Percentiles rank a stretch among this genome's conserved stretches.
phyloP scores from a whole-genome alignment of 2,329 filamentous ascomycete genomes.

The Trichoderma citrinoviride region DNA sequence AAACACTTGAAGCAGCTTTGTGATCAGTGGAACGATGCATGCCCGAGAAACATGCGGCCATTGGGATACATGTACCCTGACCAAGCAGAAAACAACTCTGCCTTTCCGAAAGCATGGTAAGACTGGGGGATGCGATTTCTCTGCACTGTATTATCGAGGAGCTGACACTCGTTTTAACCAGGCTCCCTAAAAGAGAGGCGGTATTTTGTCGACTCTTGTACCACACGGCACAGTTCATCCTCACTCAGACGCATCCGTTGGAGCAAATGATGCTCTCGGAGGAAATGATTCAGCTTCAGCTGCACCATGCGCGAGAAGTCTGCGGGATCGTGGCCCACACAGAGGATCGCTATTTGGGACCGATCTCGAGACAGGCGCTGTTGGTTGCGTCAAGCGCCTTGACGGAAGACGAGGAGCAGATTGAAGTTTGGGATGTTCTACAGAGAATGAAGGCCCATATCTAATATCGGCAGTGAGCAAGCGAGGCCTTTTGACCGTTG shows the following conservation, averaged over 20 bases:
- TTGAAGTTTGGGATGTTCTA: conserved; percentile 85
- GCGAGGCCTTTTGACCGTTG: conserved; percentile 45
- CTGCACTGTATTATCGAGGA: not conserved
- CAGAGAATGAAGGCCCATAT: conserved; percentile 69
- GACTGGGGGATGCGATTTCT: conserved; percentile 29
- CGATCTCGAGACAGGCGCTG: conserved; percentile 74
- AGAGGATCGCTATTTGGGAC: conserved; percentile 75
- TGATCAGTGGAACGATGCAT: conserved; percentile 74
- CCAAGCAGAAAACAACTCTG: conserved; percentile 65
- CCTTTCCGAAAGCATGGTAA: conserved; percentile 84
- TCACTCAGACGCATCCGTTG: conserved; percentile 76
- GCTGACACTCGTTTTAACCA: conserved; percentile 32
- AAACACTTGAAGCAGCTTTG: conserved; percentile 74
- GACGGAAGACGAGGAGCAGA: conserved; percentile 66
- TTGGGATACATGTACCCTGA: conserved; percentile 72
- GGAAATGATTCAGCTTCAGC: conserved; percentile 68
- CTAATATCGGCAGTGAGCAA: conserved; percentile 71
- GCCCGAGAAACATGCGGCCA: conserved; percentile 83
- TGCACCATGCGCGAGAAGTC: conserved; percentile 76
- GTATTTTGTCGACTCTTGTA: conserved; percentile 84
- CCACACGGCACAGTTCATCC: conserved; percentile 78
- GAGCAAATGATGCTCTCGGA: conserved; percentile 55
- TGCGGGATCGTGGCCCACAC: conserved; percentile 87
- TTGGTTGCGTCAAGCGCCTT: conserved; percentile 75
- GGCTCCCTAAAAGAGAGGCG: conserved; percentile 78